Base-by-base conservation (phyloP, 2,329 filamentous ascomycete genomes). In the Rhinocladiella similis region DNA sequence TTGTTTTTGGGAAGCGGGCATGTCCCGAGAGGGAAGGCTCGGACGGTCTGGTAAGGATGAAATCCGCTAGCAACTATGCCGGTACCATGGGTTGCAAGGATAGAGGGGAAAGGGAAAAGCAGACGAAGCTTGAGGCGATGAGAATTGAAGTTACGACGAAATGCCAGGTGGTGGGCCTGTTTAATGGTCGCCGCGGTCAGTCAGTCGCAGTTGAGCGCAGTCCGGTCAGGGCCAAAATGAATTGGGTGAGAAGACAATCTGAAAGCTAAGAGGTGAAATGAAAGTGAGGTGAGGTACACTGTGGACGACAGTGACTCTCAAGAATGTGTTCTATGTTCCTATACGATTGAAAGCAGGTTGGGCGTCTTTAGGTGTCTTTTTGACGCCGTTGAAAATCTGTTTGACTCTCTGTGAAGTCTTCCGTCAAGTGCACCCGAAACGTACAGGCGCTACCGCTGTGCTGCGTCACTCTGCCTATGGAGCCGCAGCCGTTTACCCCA, bases 1-100 rank as follows among this genome's bases (percentile, higher is more conserved):
- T 65, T 61, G 56, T 53, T 53, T 60, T 63, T 47, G 62, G 62
- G 63, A 56, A 69, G 67, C 62, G 68, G 70, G 66, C 75, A 72
- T 59, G 68, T 67, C 54, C 68, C 67, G 38, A 70, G 68, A 46
- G 59, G 59, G 55, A 54, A 38, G 47, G 53, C 53, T 61, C 56
- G 50, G 70, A 73, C 42, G 70, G 66, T 39, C 65, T 69, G 27
- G 47, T 47, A 52, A 49, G 45, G 36, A 57, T 55, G 60, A 57
- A 54, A 48, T 42, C 50, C 42, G 53, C 2, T 18, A 19, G 45
- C 47, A 36, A n/a, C 50, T 54, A 61, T 22, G 59, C 59, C 53
- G 51, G 56, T 47, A 61, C 59, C 59, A 61, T 61, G 54, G 46
- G 50, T 12, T 47, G 53, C 43, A 52, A 46, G 29, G 43, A 33